Evolutionary conservation across 495 filamentous ascomycete genomes (phyloP).

Genomic region (Neurospora sp.): DNA sequence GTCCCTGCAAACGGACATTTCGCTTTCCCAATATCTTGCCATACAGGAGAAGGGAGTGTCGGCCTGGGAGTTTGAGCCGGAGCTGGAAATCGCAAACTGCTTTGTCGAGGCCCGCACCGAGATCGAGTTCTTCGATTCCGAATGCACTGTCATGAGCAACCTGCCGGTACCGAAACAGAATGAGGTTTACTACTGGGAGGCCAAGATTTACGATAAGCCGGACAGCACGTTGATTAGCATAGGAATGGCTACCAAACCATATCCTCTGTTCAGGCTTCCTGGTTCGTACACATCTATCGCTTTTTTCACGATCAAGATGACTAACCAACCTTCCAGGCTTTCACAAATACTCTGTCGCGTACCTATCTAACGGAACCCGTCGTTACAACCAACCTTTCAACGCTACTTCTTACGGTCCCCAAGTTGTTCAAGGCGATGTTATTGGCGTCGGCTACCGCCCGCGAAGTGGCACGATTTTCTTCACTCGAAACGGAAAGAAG

Average conservation of each 20-base stretch:
- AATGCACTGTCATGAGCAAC: constrained; percentile 95
- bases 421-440: constrained; percentile 84
- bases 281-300: constrained; percentile 37
- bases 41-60: constrained; percentile 99
- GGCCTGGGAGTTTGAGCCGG: constrained; percentile 97
- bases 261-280: constrained; percentile 87
- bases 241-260: constrained; percentile 91
- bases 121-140: constrained; percentile 96
- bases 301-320: background rate
- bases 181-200: constrained; percentile 99
- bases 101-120: constrained; percentile 95
- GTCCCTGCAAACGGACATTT: constrained; percentile 92
- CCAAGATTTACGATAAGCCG: constrained; percentile 96
- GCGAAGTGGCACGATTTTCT: constrained; percentile 89
- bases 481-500: constrained; percentile 95
- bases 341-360: constrained; percentile 86
- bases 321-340: constrained; percentile 46
- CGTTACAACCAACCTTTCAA: constrained; percentile 87
- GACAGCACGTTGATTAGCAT: constrained; percentile 76
- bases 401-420: constrained; percentile 67
- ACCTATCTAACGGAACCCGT: constrained; percentile 75
- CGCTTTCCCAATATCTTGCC: constrained; percentile 89
- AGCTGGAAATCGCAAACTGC: constrained; percentile 96
- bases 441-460: constrained; percentile 94
- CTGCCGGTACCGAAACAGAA: constrained; percentile 96